Percentiles rank a stretch among this genome's conserved stretches.
Evolutionary conservation across 2,329 filamentous ascomycete genomes (phyloP).

Genomic region (Alternaria dauci): DNA sequence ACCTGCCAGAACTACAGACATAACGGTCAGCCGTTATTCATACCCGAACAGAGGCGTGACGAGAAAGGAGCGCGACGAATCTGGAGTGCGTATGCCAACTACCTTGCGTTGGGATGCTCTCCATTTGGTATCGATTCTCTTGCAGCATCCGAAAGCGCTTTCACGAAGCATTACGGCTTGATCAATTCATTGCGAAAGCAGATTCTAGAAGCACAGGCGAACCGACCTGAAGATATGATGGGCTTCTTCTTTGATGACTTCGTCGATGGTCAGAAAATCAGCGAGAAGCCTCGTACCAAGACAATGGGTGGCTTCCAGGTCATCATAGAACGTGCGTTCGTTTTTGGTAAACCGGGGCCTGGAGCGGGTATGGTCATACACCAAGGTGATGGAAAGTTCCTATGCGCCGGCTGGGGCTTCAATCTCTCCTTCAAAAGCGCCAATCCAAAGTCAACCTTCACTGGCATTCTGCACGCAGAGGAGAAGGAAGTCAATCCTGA

Average conservation of each 20-base stretch:
- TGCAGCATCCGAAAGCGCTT: conserved; percentile 38
- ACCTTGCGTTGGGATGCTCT: conserved; percentile 10
- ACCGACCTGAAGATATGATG: conserved; percentile 29
- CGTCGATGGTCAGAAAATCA: conserved; percentile 27
- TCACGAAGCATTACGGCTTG: conserved; percentile 50
- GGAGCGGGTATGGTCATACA: conserved; percentile 55
- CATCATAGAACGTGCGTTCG: conserved; percentile 52
- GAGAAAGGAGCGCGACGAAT: conserved; percentile 36
- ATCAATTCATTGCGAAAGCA: conserved; percentile 37
- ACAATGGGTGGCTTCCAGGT: conserved; percentile 44
- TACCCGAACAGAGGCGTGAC: conserved; percentile 60
- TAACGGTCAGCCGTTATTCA: conserved; percentile 56
- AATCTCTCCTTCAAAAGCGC: conserved; percentile 37
- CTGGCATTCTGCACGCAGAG: conserved; percentile 51
- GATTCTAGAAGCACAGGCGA: conserved; percentile 50
- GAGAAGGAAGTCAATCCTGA: conserved; percentile 50
- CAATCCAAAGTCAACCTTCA: conserved; percentile 42
- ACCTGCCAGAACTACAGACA: conserved; percentile 55
- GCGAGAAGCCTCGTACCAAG: conserved; percentile 27
- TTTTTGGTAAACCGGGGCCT: conserved; percentile 53
- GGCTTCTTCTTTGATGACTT: conserved; percentile 55
- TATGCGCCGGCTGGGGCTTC: conserved; percentile 56
- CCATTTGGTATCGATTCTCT: conserved; percentile 51
- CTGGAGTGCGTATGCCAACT: conserved; percentile 14
- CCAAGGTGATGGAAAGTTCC: conserved; percentile 44